Evolutionary conservation across 2,329 filamentous ascomycete species (phyloP).

Genomic region (Arthrocladium fulminans): DNA sequence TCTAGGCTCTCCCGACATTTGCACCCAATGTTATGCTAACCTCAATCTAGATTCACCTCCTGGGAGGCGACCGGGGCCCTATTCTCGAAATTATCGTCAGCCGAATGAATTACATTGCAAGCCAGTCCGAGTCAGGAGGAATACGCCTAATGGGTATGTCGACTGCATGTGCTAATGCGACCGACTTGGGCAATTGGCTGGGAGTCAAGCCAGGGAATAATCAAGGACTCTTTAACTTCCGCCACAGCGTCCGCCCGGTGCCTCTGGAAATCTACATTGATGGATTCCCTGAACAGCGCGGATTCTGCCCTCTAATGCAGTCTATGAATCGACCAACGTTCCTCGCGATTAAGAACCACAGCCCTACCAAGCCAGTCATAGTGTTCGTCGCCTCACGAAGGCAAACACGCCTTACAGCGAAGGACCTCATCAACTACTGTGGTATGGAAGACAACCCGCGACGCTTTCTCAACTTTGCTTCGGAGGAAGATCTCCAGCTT

Average conservation of each 20-base stretch:
- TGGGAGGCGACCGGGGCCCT: conserved; percentile 92
- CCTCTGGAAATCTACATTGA: conserved; percentile 95
- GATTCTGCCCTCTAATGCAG: conserved; percentile 96
- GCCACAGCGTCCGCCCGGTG: conserved; percentile 91
- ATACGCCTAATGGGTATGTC: conserved; percentile 97
- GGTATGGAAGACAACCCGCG: conserved; percentile 97
- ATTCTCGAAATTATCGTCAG: conserved; percentile 94
- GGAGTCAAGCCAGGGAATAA: conserved; percentile 74
- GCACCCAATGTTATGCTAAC: too few relatives aligned
- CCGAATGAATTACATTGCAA: conserved; percentile 97
- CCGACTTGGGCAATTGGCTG: conserved; percentile 89
- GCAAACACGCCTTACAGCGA: conserved; percentile 89
- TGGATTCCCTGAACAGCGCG: conserved; percentile 87
- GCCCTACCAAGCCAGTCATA: conserved; percentile 92
- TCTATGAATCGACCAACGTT: conserved; percentile 98
- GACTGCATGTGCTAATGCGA: conserved; percentile 92
- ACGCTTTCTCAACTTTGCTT: conserved; percentile 76
- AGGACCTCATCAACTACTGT: conserved; percentile 93
- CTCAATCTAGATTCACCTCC: conserved; percentile 87
- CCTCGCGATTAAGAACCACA: conserved; percentile 91
- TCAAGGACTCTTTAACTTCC: conserved; percentile 75
- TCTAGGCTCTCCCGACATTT: too few relatives aligned
- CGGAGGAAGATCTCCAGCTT: conserved; percentile 81
- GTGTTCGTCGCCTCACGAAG: conserved; percentile 94
- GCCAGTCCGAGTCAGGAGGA: conserved; percentile 81